Evolutionary conservation across 345 rosid genomes (phyloP).

Genomic region (Ceriops decandra): DNA sequence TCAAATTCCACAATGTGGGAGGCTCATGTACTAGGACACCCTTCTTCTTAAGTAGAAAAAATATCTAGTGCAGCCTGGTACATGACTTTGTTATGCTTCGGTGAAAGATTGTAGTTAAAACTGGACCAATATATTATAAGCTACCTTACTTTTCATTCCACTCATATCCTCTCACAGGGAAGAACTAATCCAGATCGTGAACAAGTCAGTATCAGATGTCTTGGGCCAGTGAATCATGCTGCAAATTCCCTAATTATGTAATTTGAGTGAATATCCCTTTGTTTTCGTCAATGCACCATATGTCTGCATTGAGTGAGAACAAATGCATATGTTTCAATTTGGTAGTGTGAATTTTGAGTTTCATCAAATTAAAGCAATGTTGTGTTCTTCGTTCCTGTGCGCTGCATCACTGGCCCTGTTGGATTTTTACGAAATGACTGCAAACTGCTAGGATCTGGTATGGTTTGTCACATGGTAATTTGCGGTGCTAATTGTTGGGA

Average conservation of each 20-base stretch:
- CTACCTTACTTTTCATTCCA: background rate
- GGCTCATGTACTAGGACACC: no score
- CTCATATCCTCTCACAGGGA: conserved; percentile 40
- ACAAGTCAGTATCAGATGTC: conserved; percentile 53
- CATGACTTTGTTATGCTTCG: background rate
- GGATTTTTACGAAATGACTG: no score
- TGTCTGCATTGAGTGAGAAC: background rate
- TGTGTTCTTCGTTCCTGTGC: no score
- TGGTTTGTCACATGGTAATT: no score
- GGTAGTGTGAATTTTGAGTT: background rate
- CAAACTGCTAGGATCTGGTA: no score
- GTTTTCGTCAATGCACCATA: background rate
- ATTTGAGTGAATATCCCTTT: background rate
- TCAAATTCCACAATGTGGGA: no score
- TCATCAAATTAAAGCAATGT: no score
- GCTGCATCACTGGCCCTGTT: no score
- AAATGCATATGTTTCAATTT: background rate
- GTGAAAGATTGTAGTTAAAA: background rate
- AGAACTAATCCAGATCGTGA: conserved; percentile 61
- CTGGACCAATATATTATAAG: background rate
- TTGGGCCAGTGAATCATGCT: conserved; percentile 54
- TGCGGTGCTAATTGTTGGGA: no score
- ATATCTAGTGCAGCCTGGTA: background rate
- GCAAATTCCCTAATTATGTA: conserved; percentile 5
- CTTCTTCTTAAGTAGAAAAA: no score